Percentiles rank a stretch among this genome's conserved stretches.
Evolutionary conservation across 345 rosid species (phyloP).

Genomic region (Sonneratia caseolaris): DNA sequence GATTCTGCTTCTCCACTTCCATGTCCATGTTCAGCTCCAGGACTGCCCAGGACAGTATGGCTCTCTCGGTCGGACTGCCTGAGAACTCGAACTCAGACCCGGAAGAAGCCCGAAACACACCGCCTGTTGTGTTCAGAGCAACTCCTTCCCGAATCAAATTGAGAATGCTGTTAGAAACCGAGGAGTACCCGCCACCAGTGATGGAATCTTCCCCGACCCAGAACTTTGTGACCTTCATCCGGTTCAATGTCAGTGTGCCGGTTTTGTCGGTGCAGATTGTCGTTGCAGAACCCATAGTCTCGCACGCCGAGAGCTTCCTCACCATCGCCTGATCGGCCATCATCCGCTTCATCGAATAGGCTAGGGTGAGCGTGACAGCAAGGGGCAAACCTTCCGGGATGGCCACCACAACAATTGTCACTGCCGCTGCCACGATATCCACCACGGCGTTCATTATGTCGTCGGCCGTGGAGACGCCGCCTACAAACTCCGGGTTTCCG

Average conservation of each 20-base stretch:
- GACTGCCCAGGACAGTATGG: constrained; percentile 66
- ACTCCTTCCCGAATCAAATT: constrained; percentile 47
- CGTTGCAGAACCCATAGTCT: constrained; percentile 86
- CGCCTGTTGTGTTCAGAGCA: constrained; percentile 57
- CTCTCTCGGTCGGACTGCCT: constrained; percentile 69
- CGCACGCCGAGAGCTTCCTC: constrained; percentile 66
- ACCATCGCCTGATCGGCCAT: constrained; percentile 84
- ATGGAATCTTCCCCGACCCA: constrained; percentile 47
- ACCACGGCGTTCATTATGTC: constrained; percentile 49
- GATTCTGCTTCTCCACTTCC: constrained; percentile 25
- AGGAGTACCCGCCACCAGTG: constrained; percentile 5
- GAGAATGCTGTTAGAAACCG: constrained; percentile 23
- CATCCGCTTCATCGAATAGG: constrained; percentile 78
- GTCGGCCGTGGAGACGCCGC: constrained; percentile 34
- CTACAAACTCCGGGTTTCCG: constrained; percentile 33
- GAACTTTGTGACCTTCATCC: constrained; percentile 54
- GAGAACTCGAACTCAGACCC: constrained; percentile 34
- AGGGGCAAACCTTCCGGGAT: constrained; percentile 77
- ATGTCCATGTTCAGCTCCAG: constrained; percentile 26
- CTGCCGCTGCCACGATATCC: constrained; percentile 55
- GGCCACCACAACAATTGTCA: constrained; percentile 78
- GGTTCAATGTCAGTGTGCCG: constrained; percentile 66
- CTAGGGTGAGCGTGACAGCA: constrained; percentile 72
- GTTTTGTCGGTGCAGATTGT: constrained; percentile 70
- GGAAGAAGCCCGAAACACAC: constrained; percentile 24